Percentiles rank a stretch among this genome's conserved stretches.
phyloP scores from a whole-genome alignment of 2,329 filamentous ascomycete genomes.

The Botrytis fragariae region DNA sequence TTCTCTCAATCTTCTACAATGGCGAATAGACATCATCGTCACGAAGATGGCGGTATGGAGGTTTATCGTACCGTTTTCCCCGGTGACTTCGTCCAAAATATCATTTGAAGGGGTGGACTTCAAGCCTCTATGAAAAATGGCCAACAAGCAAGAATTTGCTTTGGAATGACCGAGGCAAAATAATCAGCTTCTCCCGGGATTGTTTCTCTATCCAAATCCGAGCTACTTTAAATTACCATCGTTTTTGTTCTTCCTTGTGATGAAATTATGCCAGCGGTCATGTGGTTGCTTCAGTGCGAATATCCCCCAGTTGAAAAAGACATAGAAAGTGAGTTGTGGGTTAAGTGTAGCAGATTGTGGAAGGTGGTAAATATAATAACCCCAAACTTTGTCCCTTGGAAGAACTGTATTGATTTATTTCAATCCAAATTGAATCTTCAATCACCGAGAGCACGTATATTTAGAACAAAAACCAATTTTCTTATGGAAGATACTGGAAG shows the following conservation, averaged over 20 bases:
- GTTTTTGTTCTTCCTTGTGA: too few species aligned
- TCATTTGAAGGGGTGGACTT: too few species aligned
- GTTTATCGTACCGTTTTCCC: slow-evolving; percentile 30
- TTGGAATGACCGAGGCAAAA: not conserved
- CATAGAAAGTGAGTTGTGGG: not conserved
- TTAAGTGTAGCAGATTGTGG: not conserved
- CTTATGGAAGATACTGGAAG: too few species aligned
- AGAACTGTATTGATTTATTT: too few species aligned
- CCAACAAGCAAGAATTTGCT: not conserved
- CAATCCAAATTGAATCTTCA: too few species aligned
- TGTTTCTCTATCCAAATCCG: not conserved
- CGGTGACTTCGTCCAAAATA: too few species aligned
- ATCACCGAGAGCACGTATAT: too few species aligned
- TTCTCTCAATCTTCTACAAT: slow-evolving; percentile 24
- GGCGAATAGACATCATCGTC: slow-evolving; percentile 25
- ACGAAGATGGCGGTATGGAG: slow-evolving; percentile 27
- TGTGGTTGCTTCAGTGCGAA: not conserved
- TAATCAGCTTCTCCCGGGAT: fast-evolving
- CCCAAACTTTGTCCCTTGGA: too few species aligned
- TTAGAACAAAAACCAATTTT: too few species aligned
- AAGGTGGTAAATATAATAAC: not conserved
- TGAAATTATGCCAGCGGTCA: fast-evolving
- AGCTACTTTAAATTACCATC: not conserved
- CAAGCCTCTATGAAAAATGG: not conserved
- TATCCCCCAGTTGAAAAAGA: not conserved